Percentiles rank a stretch among this genome's conserved stretches.
Evolutionary conservation across 2,329 filamentous ascomycete species (phyloP).

Genomic region (Pseudocercospora vitis): DNA sequence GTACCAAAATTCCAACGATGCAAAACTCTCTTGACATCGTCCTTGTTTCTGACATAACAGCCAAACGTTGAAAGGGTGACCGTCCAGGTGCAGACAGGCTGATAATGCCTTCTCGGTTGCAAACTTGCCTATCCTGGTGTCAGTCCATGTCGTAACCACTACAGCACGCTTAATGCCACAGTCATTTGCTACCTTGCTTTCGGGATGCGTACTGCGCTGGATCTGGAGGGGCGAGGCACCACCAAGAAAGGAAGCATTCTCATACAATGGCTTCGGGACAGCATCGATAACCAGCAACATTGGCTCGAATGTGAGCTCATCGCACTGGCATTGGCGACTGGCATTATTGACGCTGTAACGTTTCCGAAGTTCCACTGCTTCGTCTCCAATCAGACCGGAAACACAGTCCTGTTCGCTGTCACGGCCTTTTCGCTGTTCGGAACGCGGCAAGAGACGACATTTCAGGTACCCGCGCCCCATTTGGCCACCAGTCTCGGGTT

Average conservation of each 20-base stretch:
- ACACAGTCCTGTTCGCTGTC: slow-evolving; percentile 62
- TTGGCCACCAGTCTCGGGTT: slow-evolving; percentile 57
- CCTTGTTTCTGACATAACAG: too few relatives aligned
- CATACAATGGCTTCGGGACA: background rate
- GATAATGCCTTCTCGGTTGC: background rate
- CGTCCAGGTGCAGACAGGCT: too few relatives aligned
- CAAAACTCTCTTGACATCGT: too few relatives aligned
- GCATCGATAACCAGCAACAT: slow-evolving; percentile 12
- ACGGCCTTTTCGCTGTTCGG: slow-evolving; percentile 40
- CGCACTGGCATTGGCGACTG: too few relatives aligned
- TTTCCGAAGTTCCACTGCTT: slow-evolving; percentile 63
- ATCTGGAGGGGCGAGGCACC: background rate
- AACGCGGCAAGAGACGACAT: slow-evolving; percentile 14
- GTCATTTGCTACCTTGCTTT: too few relatives aligned
- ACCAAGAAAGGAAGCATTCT: background rate
- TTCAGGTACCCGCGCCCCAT: slow-evolving; percentile 41
- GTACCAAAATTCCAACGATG: background rate
- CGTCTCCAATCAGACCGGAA: slow-evolving; percentile 65
- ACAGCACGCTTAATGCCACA: too few relatives aligned
- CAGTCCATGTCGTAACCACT: too few relatives aligned
- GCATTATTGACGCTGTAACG: slow-evolving; percentile 60
- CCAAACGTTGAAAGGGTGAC: too few relatives aligned
- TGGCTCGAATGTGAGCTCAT: slow-evolving; percentile 37
- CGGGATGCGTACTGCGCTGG: background rate
- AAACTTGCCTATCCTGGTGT: too few relatives aligned